Conservation (phyloP, 2,329 filamentous ascomycete genomes). For the Tricladium varicosporioides region DNA sequence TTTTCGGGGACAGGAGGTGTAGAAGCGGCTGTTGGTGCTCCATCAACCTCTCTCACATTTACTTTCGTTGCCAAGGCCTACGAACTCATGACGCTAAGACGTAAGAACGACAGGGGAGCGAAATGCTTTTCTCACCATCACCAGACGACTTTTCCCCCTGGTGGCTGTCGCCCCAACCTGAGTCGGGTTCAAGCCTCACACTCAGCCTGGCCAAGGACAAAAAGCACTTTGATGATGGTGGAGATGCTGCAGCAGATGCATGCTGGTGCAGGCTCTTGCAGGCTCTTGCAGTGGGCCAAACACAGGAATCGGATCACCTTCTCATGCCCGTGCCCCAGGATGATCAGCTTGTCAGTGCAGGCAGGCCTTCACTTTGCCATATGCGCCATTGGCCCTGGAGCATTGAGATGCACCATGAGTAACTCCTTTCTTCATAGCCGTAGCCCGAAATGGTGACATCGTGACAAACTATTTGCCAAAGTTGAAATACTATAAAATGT, state of each 20-base stretch:
- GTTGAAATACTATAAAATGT: not conserved
- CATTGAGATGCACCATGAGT: too few relatives aligned
- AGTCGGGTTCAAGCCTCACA: not conserved
- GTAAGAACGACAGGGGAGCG: conserved; percentile 7
- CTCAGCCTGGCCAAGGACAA: not conserved
- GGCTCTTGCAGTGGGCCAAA: not conserved
- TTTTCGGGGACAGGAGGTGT: not conserved
- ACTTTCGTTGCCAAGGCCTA: not conserved
- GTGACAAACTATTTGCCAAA: not conserved
- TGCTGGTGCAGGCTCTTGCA: not conserved
- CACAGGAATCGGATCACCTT: too few relatives aligned
- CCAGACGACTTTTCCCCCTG: not conserved
- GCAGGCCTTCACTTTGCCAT: not conserved
- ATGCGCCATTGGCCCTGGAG: too few relatives aligned
- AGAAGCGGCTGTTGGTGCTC: too few relatives aligned
- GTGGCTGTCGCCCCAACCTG: not conserved
- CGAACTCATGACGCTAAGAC: conserved; percentile 6
- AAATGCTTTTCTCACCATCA: not conserved
- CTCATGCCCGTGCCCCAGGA: not conserved
- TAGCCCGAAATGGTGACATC: not conserved
- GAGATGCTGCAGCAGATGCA: not conserved
- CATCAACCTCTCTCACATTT: too few relatives aligned
- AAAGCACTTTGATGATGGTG: not conserved
- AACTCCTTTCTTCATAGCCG: not conserved
- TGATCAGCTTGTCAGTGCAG: not conserved